Base-by-base conservation (phyloP, 345 rosid genomes). In the Erysimum cheiranthoides region DNA sequence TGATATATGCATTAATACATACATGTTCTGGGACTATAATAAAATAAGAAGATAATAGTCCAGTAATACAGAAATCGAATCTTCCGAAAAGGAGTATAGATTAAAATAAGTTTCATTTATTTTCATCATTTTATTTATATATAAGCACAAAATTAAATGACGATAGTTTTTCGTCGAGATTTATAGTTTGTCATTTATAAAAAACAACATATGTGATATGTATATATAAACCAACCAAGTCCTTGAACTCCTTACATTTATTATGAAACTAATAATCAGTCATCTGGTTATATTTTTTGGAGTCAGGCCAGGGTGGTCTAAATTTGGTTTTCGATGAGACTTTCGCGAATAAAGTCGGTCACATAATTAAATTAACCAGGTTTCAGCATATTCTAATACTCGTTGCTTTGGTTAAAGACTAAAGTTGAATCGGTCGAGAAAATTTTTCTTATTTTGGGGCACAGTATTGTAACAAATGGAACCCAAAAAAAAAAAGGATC, bases 21-120 rank as follows among this genome's bases (percentile, higher is more conserved):
- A 4, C 1, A 36, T 51, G 31, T 50, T 50, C 8, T 67, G 21
- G 60, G 60, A 36, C 47, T 36, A 52, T 14, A 25, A 28, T n/a
- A 28, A 28, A n/a, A 38, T 54, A 43, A 8, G 73, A 68, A 28
- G 11, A 40, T 16, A 31, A 54, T 14, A 54, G 61, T 69, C 53
- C 39, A 69, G 17, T 69, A 30, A 56, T 69, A 68, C 50, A 54
- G 12, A 68, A 39, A 28, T 40, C 52, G 61, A 68, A 68, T 68
- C 28, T 68, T 54, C 35, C 16, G 45, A 68, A 68, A 68, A 52
- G 27, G n/a, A n/a, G 21, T 40, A n/a, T 25, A 8, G 30, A 54
- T 6, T 54, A 21, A 28, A 54, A 53, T 32, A 32, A 5, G 35
- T 32, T 32, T n/a, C n/a, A n/a, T n/a, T n/a, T n/a, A n/a, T n/a